Percentiles rank a stretch among this genome's conserved stretches.
phyloP scores from a whole-genome alignment of 106 monocot genomes.

The Acorus gramineus region DNA sequence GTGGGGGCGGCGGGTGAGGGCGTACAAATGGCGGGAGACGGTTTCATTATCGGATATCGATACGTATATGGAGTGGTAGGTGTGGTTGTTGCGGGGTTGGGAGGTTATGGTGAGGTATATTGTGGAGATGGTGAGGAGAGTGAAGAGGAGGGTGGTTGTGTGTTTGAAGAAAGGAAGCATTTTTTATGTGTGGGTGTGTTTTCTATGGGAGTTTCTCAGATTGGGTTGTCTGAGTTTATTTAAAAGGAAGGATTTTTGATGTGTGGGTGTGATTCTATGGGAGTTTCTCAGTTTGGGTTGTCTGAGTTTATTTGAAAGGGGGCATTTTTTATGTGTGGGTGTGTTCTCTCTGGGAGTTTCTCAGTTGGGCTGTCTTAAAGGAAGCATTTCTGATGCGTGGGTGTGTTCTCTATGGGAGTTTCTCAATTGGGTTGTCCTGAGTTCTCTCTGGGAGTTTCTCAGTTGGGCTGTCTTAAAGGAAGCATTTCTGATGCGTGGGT shows the following conservation, averaged over 20 bases:
- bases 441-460: too few relatives aligned
- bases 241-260: neutral
- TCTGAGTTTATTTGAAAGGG: neutral
- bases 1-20: constrained; percentile 55
- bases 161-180: constrained; percentile 2
- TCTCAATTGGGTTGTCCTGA: too few relatives aligned
- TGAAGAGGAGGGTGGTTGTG: constrained; percentile 5
- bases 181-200: too few relatives aligned
- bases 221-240: neutral
- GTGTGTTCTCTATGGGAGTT: too few relatives aligned
- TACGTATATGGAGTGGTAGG: constrained; percentile 62
- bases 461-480: too few relatives aligned
- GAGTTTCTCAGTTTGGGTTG: neutral
- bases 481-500: too few relatives aligned
- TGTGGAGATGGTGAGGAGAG: constrained; percentile 11
- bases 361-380: neutral
- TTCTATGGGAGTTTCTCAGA: neutral
- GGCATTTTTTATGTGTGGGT: neutral
- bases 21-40: constrained; percentile 36
- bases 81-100: constrained; percentile 8
- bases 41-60: constrained; percentile 40
- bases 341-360: neutral
- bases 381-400: neutral
- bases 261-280: too few relatives aligned
- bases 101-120: too few relatives aligned